phyloP scores from a whole-genome alignment of 495 filamentous ascomycete genomes.

The Penicillium daleae region DNA sequence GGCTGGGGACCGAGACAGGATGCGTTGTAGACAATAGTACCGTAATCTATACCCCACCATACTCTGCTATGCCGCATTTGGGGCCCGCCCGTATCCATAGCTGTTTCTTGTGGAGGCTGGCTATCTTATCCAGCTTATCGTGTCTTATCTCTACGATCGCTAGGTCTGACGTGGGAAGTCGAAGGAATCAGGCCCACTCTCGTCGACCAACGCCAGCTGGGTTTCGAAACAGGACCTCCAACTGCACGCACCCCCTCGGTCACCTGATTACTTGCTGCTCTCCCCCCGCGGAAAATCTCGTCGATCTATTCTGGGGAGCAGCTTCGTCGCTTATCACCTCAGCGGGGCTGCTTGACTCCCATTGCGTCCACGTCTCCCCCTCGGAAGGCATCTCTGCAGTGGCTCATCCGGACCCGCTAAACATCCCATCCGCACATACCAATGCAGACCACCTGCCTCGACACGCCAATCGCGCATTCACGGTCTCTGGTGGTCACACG shows the following conservation, averaged over 20 bases:
- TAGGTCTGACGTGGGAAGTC: background rate
- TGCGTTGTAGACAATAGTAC: background rate
- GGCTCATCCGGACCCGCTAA: slow-evolving; percentile 26
- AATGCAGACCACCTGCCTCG: slow-evolving; percentile 48
- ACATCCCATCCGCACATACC: slow-evolving; percentile 32
- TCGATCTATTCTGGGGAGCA: slow-evolving; percentile 20
- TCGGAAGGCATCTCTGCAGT: slow-evolving; percentile 16
- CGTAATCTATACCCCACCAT: background rate
- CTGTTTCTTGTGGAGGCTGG: too few species aligned
- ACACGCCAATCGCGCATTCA: slow-evolving; percentile 39
- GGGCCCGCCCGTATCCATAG: background rate
- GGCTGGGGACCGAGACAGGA: too few species aligned
- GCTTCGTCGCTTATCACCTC: slow-evolving; percentile 7
- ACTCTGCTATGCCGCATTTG: background rate
- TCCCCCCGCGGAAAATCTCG: background rate
- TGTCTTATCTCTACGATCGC: slow-evolving; percentile 3
- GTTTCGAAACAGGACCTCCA: background rate
- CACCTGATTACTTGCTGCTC: slow-evolving; percentile 27
- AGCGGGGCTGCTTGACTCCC: background rate
- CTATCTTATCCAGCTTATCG: background rate
- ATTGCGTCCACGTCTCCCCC: background rate
- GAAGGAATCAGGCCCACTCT: background rate
- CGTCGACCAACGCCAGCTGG: background rate
- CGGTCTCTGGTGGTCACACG: slow-evolving; percentile 47
- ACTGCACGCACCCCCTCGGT: slow-evolving; percentile 5